Evolutionary conservation across 148 eudicot species (phyloP), one percentile per base, ranked within the genome.

Genomic region (Vaccinium darrowii): DNA sequence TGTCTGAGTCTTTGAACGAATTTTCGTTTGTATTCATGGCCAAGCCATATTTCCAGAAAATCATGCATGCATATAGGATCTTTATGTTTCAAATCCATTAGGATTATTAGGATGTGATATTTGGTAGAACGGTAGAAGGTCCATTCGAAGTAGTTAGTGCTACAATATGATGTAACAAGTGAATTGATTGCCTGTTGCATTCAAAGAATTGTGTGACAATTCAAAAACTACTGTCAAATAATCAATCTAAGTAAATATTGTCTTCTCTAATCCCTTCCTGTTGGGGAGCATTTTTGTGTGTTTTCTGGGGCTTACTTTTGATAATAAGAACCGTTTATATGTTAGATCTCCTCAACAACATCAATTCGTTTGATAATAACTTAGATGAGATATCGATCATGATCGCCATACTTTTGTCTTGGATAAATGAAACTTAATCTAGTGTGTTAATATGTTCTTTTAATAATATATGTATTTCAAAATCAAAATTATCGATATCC

Each of bases 201-300:
- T 4, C 39, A 25, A 65, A 16, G n/a, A 11, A 30, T 21, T 15
- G 49, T 82, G 84, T 82, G 84, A 82, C 84, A 82, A 67, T 49
- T 82, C 43, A 65, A 16, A 82, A 67, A 39, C 14, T 60, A 21
- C 15, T 21, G 53, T 50, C 36, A 50, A 80, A 30, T 10, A 80
- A 60, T 82, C 84, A 18, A 27, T 50, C 58, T 19, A 2, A 1
- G 51, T 49, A 23, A 53, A 81, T 33, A 36, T 47, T 33, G 51
- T 81, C 53, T 36, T 30, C 27, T 21, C 18, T 16, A 27, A 27
- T 25, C n/a, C 6, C 50, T 33, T 36, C 5, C 49, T 21, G 3
- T 49, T 76, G 65, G 51, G 51, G 23, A 69, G 49, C 19, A 58
- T 81, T 72, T 19, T 18, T 27, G 11, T 39, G 52, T 1, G 33